Evolutionary conservation across 331 rosid genomes (phyloP).

Genomic region (Arachis monticola): DNA sequence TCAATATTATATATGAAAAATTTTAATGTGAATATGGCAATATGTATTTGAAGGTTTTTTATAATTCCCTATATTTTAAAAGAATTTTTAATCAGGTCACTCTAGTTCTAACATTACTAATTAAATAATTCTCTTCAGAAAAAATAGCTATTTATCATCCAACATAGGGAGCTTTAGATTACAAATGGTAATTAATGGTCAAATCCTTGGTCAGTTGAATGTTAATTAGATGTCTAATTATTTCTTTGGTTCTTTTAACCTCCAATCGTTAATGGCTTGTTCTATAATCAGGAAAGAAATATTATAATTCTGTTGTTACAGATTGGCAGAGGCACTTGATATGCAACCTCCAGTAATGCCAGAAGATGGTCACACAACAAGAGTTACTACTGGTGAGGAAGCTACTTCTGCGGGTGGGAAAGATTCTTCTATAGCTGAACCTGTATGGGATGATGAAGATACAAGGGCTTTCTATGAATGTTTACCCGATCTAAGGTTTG

Average conservation of each 20-base stretch:
- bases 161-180: no score
- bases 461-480: conserved; percentile 92
- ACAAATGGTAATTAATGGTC: not conserved
- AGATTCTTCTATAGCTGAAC: conserved; percentile 82
- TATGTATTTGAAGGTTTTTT: no score
- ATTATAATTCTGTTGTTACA: conserved; percentile 46
- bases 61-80: no score
- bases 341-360: conserved; percentile 99
- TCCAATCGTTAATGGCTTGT: conserved; percentile 33
- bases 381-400: conserved; percentile 93
- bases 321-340: conserved; percentile 98
- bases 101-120: no score
- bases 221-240: conserved; percentile 22
- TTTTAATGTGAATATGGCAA: no score
- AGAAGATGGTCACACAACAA: conserved; percentile 96
- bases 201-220: conserved; percentile 25
- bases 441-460: conserved; percentile 99
- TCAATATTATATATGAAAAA: no score
- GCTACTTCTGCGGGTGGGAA: conserved; percentile 80
- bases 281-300: not conserved
- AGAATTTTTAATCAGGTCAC: no score
- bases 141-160: no score
- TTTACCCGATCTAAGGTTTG: conserved; percentile 99
- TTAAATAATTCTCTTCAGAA: no score
- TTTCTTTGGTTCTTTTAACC: conserved; percentile 9